Evolutionary conservation across 495 filamentous ascomycete species (phyloP).

Genomic region (Xylaria longipes): DNA sequence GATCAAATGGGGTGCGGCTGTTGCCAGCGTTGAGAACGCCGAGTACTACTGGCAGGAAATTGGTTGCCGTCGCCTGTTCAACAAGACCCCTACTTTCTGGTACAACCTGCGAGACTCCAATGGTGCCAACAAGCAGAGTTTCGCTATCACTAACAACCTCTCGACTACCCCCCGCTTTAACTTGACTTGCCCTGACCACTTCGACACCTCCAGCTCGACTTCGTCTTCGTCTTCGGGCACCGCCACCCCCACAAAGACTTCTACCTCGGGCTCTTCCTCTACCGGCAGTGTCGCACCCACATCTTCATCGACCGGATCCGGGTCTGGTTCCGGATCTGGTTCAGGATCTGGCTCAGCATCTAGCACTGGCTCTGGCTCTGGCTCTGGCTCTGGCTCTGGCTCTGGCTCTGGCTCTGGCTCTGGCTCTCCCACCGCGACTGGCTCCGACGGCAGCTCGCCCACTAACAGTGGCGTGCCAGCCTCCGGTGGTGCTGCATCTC

Average conservation of each 20-base stretch:
- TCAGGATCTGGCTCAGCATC: too few species aligned
- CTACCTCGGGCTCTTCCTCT: conserved; percentile 33
- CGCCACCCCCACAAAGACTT: conserved; percentile 25
- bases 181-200: conserved; percentile 60
- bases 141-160: conserved; percentile 56
- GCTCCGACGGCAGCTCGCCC: conserved; percentile 1
- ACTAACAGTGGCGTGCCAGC: background rate
- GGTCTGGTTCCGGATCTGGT: conserved; percentile 29
- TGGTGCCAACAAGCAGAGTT: conserved; percentile 52
- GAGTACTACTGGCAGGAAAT: conserved; percentile 76
- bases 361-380: conserved; percentile 22
- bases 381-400: too few species aligned
- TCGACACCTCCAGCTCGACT: conserved; percentile 38
- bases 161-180: conserved; percentile 63
- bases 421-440: background rate
- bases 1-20: conserved; percentile 58
- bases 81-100: conserved; percentile 72
- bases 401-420: background rate
- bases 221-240: conserved; percentile 21
- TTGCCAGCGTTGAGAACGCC: conserved; percentile 66
- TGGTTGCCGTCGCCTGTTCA: conserved; percentile 69
- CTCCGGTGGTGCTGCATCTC: conserved; percentile 20
- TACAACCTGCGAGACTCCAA: conserved; percentile 55
- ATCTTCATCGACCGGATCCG: conserved; percentile 27
- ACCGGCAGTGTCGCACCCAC: conserved; percentile 31